Evolutionary conservation across 257 asterid genomes (phyloP).

Genomic region (Solanum dulcamara): DNA sequence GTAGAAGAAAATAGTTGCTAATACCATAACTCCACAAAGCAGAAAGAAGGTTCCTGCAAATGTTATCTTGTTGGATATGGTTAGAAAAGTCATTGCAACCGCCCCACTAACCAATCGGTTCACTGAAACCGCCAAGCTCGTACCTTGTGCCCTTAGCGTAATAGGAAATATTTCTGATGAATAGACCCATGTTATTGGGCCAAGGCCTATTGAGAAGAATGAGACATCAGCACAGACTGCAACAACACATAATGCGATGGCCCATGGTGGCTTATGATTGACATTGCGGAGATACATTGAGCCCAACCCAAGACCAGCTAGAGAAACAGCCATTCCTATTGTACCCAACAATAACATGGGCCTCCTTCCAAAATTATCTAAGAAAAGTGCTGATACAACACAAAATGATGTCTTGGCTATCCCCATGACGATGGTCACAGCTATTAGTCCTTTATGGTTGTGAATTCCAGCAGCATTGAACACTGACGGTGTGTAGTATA

Average conservation of each 20-base stretch:
- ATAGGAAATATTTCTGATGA: slow-evolving; percentile 59
- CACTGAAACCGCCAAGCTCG: slow-evolving; percentile 59
- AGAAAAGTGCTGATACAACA: slow-evolving; percentile 54
- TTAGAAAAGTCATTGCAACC: slow-evolving; percentile 64
- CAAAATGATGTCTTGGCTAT: slow-evolving; percentile 48
- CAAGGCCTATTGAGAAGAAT: slow-evolving; percentile 83
- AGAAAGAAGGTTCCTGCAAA: slow-evolving; percentile 65
- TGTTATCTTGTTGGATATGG: slow-evolving; percentile 34
- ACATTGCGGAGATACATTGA: slow-evolving; percentile 34
- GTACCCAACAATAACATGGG: slow-evolving; percentile 56
- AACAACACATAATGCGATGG: slow-evolving; percentile 52
- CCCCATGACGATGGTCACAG: slow-evolving; percentile 70
- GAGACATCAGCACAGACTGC: slow-evolving; percentile 73
- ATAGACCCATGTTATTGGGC: slow-evolving; percentile 90
- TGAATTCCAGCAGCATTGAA: slow-evolving; percentile 63
- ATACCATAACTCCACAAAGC: slow-evolving; percentile 48
- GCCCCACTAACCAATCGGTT: slow-evolving; percentile 70
- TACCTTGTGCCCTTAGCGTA: slow-evolving; percentile 69
- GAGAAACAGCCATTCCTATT: slow-evolving; percentile 42
- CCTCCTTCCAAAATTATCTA: slow-evolving; percentile 72
- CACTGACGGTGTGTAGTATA: slow-evolving; percentile 77
- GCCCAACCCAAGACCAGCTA: slow-evolving; percentile 56
- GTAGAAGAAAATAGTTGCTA: slow-evolving; percentile 53
- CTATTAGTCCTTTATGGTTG: slow-evolving; percentile 34
- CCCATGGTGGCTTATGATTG: slow-evolving; percentile 52